Percentiles rank a stretch among this genome's conserved stretches.
Evolutionary conservation across 1,139 yeast species (phyloP).

Genomic region (Geotrichum candidum): DNA sequence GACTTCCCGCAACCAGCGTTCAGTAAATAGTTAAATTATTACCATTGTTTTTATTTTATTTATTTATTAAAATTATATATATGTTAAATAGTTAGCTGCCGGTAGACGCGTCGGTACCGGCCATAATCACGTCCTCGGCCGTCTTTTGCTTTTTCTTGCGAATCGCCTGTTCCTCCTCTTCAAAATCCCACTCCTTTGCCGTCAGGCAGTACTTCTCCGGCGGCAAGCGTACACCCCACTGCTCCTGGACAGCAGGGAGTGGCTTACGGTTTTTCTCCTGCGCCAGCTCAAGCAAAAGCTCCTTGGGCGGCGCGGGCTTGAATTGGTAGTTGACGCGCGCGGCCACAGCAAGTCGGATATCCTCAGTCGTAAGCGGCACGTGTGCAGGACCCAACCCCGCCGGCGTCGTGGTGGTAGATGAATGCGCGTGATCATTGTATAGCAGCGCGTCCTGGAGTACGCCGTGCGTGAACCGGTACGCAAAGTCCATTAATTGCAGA

Average conservation of each 20-base stretch:
- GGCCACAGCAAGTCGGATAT: constrained; percentile 84
- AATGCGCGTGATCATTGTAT: constrained; percentile 68
- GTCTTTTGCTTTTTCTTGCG: constrained; percentile 19
- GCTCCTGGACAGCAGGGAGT: constrained; percentile 84
- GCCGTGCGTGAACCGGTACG: constrained; percentile 80
- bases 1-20: background rate
- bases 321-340: constrained; percentile 92
- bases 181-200: constrained; percentile 65
- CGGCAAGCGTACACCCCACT: constrained; percentile 90
- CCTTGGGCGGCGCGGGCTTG: constrained; percentile 94
- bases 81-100: background rate
- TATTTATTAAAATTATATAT: background rate
- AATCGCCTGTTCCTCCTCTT: constrained; percentile 41
- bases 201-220: constrained; percentile 96
- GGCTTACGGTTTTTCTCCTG: constrained; percentile 85
- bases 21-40: background rate
- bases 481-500: constrained; percentile 91
- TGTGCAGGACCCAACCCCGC: constrained; percentile 41
- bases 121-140: constrained; percentile 27
- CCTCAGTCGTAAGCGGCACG: constrained; percentile 71
- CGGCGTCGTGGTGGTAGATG: constrained; percentile 30
- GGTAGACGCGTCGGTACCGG: background rate
- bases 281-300: constrained; percentile 80
- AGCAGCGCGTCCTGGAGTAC: constrained; percentile 83
- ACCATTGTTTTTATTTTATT: background rate